Conservation (phyloP, 192 early-diverging fungal genomes). For the Spizellomyces sp. region DNA sequence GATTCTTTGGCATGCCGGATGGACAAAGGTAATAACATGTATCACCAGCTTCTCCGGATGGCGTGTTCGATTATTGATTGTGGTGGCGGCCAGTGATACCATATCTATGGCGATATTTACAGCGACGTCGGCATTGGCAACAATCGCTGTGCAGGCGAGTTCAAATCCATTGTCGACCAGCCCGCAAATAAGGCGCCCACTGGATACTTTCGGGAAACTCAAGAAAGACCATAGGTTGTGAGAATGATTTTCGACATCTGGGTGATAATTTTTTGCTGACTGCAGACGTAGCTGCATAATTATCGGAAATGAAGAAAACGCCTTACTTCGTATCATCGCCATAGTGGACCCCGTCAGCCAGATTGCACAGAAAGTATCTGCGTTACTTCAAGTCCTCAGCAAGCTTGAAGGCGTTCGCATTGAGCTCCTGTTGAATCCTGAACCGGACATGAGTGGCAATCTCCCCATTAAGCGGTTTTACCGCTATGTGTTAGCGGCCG, state of each 20-base stretch:
- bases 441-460: conserved; percentile 46
- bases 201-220: conserved; percentile 5
- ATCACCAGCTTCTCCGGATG: background rate
- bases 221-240: background rate
- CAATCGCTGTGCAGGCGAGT: background rate
- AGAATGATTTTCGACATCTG: background rate
- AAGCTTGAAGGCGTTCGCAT: conserved; percentile 66
- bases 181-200: background rate
- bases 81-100: background rate
- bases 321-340: conserved; percentile 35
- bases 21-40: background rate
- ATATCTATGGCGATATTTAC: conserved; percentile 4
- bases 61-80: too few relatives aligned
- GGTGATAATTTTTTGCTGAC: too few relatives aligned
- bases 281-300: background rate
- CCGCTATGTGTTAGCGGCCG: conserved; percentile 73
- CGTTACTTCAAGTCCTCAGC: conserved; percentile 70
- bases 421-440: conserved; percentile 71
- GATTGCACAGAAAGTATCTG: conserved; percentile 74
- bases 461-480: conserved; percentile 89
- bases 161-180: background rate
- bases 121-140: conserved; percentile 3
- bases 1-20: background rate
- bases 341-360: conserved; percentile 82
- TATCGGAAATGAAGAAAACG: background rate